Base-by-base conservation (phyloP, 1,139 yeast genomes). In the Candida sanyaensis region DNA sequence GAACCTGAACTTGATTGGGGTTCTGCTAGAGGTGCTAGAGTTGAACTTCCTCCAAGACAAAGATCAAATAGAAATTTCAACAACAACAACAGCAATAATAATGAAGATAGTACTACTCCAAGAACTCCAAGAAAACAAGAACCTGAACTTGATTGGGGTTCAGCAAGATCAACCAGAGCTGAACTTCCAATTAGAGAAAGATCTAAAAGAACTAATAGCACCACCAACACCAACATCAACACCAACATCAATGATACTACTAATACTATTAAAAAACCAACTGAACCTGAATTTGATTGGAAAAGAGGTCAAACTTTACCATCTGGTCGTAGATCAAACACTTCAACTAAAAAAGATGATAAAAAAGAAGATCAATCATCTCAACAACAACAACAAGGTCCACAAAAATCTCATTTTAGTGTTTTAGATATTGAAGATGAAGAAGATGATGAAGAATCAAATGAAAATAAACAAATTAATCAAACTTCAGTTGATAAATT, bases 121-220 rank as follows among this genome's bases (percentile, higher is more conserved):
- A 63, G 66, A 53, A n/a, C 43, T 4, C 75, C 76, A 54, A 72
- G 75, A 61, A 73, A 66, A 56, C 76, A 71, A 49, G 81, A 77
- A 57, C 77, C 80, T 44, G 78, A 78, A 13, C 69, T 81, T 44
- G 88, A 84, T 60, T 85, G 89, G 89, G 74, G 82, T 53, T 61
- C 74, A 11, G 82, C 83, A 26, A 75, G 87, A 70, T 63, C 58
- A 44, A 57, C 66, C 46, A 60, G 59, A 37, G 63, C 60, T 9
- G 56, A 65, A 11, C 63, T 73, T 57, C 72, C 78, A 29, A 71
- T 76, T 54, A 65, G 71, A 54, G 74, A 69, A 61, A 65, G 65
- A 55, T 39, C 49, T 9, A 43, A 41, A 26, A 49, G 70, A 59
- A 54, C 58, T 43, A 61, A 59, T 52, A 38, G 17, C 17, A 23